Conservation (phyloP, 2,329 filamentous ascomycete genomes). For the Fusarium nodosum region DNA sequence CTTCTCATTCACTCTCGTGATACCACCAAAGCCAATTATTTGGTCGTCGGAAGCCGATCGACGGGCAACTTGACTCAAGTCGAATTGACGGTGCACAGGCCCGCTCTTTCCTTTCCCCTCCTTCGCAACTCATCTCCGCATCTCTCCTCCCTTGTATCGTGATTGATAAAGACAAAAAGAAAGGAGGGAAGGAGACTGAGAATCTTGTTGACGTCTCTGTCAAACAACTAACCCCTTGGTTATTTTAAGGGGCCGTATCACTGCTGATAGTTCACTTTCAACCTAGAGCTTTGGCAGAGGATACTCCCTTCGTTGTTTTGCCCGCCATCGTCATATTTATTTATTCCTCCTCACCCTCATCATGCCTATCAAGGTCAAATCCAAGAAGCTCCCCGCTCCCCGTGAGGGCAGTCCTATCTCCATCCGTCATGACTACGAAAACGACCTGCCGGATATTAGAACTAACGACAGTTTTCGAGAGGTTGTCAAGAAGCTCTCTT, state of each 20-base stretch:
- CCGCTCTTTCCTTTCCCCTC: constrained; percentile 24
- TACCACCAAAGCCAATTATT: constrained; percentile 24
- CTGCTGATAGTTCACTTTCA: neutral
- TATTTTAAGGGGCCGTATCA: neutral
- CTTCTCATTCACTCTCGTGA: constrained; percentile 31
- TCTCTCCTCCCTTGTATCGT: constrained; percentile 29
- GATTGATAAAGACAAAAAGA: constrained; percentile 16
- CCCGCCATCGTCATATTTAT: neutral
- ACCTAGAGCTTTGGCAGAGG: constrained; percentile 2
- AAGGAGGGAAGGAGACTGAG: constrained; percentile 14
- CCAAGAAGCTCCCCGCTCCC: constrained; percentile 52
- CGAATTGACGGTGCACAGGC: constrained; percentile 37
- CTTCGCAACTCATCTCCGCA: constrained; percentile 22
- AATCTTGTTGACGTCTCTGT: constrained; percentile 8
- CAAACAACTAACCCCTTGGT: neutral
- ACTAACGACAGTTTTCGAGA: constrained; percentile 72
- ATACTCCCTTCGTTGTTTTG: neutral
- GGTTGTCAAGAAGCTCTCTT: constrained; percentile 75
- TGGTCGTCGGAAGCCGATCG: constrained; percentile 25
- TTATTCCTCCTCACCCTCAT: constrained; percentile 12
- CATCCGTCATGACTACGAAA: constrained; percentile 53
- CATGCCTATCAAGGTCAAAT: constrained; percentile 58
- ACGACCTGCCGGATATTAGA: constrained; percentile 67
- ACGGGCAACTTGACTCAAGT: constrained; percentile 16
- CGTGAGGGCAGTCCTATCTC: constrained; percentile 56